Conservation (phyloP, 2,329 filamentous ascomycete genomes). For the Nemania serpens region DNA sequence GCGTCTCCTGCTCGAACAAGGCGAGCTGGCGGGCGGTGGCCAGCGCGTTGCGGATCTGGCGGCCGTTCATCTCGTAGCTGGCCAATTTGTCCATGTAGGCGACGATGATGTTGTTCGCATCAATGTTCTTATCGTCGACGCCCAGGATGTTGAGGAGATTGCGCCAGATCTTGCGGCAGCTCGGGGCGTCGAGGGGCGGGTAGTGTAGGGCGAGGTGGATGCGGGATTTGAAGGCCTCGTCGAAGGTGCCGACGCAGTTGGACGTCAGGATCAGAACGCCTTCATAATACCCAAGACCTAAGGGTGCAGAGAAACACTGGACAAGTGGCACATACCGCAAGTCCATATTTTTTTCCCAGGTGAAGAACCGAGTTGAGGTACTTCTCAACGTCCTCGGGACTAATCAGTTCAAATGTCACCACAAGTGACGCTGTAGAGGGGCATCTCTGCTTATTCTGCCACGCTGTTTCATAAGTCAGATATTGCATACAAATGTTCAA, state of each 20-base stretch:
- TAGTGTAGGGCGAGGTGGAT: slow-evolving; percentile 34
- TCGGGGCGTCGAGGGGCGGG: slow-evolving; percentile 15
- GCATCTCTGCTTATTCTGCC: slow-evolving; percentile 30
- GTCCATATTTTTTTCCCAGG: slow-evolving; percentile 33
- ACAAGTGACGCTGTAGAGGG: slow-evolving; percentile 32
- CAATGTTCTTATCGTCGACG: neutral
- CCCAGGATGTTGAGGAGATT: slow-evolving; percentile 27
- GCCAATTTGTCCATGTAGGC: slow-evolving; percentile 4
- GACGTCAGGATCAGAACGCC: slow-evolving; percentile 48
- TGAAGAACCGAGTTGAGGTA: slow-evolving; percentile 30
- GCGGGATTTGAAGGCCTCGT: slow-evolving; percentile 34
- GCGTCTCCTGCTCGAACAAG: slow-evolving; percentile 8
- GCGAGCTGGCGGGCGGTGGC: neutral
- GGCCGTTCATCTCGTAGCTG: neutral
- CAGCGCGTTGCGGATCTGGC: neutral
- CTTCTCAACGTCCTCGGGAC: slow-evolving; percentile 29
- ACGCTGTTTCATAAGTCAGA: slow-evolving; percentile 15
- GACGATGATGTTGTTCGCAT: neutral
- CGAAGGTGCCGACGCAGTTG: slow-evolving; percentile 41
- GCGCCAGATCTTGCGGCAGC: slow-evolving; percentile 24
- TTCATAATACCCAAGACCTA: slow-evolving; percentile 47
- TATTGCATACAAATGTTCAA: no score
- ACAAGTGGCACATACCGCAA: slow-evolving; percentile 15
- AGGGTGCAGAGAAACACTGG: slow-evolving; percentile 44
- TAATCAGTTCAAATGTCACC: slow-evolving; percentile 35